A percentile compares a stretch with the other conserved stretches of the same genome.
Conservation (phyloP, 1,284 basidiomycete species). For the Heliocybe sulcata region DNA sequence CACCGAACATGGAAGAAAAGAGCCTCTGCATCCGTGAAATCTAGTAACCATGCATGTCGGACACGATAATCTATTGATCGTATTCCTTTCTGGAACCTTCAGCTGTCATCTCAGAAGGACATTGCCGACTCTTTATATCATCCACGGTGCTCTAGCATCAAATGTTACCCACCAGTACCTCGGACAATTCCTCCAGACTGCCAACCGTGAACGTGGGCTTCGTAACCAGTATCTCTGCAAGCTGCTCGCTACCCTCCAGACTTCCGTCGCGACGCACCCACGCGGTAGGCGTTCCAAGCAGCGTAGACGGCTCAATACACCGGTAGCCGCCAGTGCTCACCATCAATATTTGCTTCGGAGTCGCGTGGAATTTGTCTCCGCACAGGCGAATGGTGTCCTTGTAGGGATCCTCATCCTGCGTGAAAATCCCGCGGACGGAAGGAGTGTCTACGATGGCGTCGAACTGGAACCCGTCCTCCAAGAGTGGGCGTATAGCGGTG, state of each 20-base stretch:
- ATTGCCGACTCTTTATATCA: too few relatives aligned
- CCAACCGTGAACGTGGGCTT: neutral
- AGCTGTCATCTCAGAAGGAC: too few relatives aligned
- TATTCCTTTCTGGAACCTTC: too few relatives aligned
- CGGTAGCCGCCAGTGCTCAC: neutral
- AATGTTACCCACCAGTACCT: too few relatives aligned
- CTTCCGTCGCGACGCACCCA: neutral
- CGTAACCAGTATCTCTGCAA: neutral
- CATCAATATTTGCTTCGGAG: neutral
- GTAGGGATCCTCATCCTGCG: neutral
- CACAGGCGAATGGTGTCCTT: neutral
- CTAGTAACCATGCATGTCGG: too few relatives aligned
- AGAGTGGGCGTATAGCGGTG: neutral
- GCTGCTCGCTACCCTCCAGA: neutral
- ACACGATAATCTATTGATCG: too few relatives aligned
- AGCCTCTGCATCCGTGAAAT: too few relatives aligned
- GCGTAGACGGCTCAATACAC: neutral
- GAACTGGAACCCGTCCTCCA: neutral
- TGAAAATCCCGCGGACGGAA: neutral
- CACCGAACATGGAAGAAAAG: too few relatives aligned
- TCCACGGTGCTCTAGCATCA: too few relatives aligned
- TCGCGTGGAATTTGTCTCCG: neutral
- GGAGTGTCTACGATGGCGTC: neutral
- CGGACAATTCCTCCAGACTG: neutral
- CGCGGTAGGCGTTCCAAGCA: neutral